Conservation (phyloP, 2,329 filamentous ascomycete genomes). For the Fusarium sp. region DNA sequence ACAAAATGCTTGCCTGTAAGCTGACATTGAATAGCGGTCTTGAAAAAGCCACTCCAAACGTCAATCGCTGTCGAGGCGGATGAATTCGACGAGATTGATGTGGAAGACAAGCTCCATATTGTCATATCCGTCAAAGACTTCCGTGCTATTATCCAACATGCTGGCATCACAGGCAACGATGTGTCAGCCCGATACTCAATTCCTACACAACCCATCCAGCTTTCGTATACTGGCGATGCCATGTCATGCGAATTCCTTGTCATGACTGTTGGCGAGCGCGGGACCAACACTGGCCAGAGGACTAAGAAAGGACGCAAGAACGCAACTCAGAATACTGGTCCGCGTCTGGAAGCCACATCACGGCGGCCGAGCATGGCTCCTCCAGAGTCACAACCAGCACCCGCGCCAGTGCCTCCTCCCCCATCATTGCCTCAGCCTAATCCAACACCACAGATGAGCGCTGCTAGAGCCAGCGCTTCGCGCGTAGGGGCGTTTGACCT, state of each 20-base stretch:
- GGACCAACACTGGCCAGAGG: slow-evolving; percentile 59
- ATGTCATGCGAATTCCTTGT: slow-evolving; percentile 81
- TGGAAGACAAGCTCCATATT: slow-evolving; percentile 81
- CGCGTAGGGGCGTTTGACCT: slow-evolving; percentile 55
- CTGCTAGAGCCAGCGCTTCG: slow-evolving; percentile 50
- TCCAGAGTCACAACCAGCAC: slow-evolving; percentile 45
- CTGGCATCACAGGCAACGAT: slow-evolving; percentile 73
- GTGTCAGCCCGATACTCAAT: slow-evolving; percentile 76
- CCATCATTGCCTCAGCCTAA: slow-evolving; percentile 46
- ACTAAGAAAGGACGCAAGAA: slow-evolving; percentile 59
- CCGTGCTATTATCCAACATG: slow-evolving; percentile 80
- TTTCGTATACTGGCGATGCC: slow-evolving; percentile 75
- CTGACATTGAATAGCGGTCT: slow-evolving; percentile 63
- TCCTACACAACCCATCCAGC: slow-evolving; percentile 76
- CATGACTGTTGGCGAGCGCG: slow-evolving; percentile 80
- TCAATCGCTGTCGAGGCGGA: slow-evolving; percentile 80
- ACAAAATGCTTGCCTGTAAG: not conserved
- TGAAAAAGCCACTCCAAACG: slow-evolving; percentile 84
- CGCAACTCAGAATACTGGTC: slow-evolving; percentile 47
- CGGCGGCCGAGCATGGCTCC: slow-evolving; percentile 56
- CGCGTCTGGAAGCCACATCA: slow-evolving; percentile 60
- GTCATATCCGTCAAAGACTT: slow-evolving; percentile 87
- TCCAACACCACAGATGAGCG: slow-evolving; percentile 48
- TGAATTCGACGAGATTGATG: slow-evolving; percentile 79
- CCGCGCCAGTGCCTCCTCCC: slow-evolving; percentile 37